Base-by-base conservation (phyloP, 768 basidiomycete genomes). In the Postia placenta region DNA sequence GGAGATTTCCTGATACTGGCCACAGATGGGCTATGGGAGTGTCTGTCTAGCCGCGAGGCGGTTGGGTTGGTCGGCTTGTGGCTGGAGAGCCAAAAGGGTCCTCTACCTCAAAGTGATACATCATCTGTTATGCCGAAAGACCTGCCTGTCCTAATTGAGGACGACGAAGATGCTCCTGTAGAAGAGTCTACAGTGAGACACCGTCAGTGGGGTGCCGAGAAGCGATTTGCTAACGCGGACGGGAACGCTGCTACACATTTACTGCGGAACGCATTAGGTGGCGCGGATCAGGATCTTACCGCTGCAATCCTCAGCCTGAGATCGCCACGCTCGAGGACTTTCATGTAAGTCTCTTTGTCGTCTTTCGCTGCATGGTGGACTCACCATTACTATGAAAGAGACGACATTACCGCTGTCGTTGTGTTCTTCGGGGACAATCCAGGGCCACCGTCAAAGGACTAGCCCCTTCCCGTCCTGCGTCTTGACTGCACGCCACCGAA, bases 1-100 rank as follows among this genome's bases (percentile, higher is more conserved):
- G 74, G 72, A 25, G 77, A 76, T 54, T 80, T 81, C 57, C 56
- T 83, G 42, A 72, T 81, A 25, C 55, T 83, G 59, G 76, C 70
- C 0, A 73, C 74, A 1, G 71, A 72, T 52, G 80, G 78, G 5
- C 61, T 83, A 6, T 80, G 73, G 70, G 75, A 82, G 38, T 69
- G 69, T 41, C 64, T 83, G 47, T 72, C 74, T 23, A 75, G 72
- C 60, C 72, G 77, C 51, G 79, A 81, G 56, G 74, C 71, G 2
- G 76, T 80, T 35, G 76, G 74, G 0, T 68, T 81, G 17, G 72
- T 79, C 17, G 79, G 75, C 5, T 57, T 65, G 23, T 77, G 75
- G 69, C 59, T 76, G 19, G 60, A 72, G n/a, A 56, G 41, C 38
- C 45, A 46, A 19, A n/a, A 39, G 6, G 15, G 20, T 17, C 9